These are phyloP conservation scores for Pseudocercospora musae DNA, from an alignment of 2,329 filamentous ascomycete genomes.

Conservation along the genomic window DNA sequence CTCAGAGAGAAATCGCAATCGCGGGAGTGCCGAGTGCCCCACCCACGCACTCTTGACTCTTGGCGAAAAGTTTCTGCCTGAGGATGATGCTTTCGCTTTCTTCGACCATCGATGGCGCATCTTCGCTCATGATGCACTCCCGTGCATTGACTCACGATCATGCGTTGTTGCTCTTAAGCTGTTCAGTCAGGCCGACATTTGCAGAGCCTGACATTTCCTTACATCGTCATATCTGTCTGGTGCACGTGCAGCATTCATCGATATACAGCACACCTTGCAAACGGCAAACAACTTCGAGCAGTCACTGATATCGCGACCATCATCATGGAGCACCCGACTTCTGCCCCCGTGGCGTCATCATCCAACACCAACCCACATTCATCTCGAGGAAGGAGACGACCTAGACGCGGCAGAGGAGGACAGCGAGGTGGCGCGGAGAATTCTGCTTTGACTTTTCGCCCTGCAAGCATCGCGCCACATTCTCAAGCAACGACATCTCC, in stretches of 20 bases:
- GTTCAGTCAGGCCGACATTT: slow-evolving; percentile 22
- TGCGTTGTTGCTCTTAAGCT: slow-evolving; percentile 5
- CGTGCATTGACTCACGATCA: slow-evolving; percentile 10
- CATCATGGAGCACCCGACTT: slow-evolving; percentile 14
- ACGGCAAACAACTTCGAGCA: no score
- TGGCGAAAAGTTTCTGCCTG: background rate
- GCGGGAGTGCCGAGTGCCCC: background rate
- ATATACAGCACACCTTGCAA: background rate
- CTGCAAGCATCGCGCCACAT: slow-evolving; percentile 33
- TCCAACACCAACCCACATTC: slow-evolving; percentile 7
- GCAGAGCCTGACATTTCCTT: slow-evolving; percentile 18
- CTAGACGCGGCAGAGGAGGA: slow-evolving; percentile 30
- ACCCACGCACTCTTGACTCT: slow-evolving; percentile 3
- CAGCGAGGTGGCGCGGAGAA: slow-evolving; percentile 24
- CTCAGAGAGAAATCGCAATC: background rate
- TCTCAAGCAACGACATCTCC: slow-evolving; percentile 13
- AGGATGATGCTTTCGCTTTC: background rate
- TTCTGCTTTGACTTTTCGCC: slow-evolving; percentile 30
- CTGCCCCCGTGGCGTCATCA: slow-evolving; percentile 5
- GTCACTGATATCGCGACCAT: no score
- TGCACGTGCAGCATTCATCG: background rate
- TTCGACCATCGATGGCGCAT: background rate
- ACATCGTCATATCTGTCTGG: background rate
- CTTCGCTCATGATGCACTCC: no score
- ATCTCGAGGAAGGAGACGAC: slow-evolving; percentile 15